Conservation (phyloP, 2,329 filamentous ascomycete genomes). For the Malbranchea cinnamomea region DNA sequence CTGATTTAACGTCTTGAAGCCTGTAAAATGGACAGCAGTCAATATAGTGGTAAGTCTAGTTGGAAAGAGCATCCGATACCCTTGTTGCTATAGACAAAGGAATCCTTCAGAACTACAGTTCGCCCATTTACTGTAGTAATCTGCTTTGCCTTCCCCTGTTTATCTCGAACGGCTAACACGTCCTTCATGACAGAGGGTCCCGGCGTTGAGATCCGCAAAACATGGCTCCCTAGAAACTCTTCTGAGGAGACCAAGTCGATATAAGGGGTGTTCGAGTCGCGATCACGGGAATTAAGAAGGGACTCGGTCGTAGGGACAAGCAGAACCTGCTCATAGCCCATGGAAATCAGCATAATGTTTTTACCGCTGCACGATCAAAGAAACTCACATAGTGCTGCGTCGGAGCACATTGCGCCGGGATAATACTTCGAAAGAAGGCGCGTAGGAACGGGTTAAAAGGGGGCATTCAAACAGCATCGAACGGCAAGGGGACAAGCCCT, state of each 20-base stretch:
- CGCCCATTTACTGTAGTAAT: constrained; percentile 85
- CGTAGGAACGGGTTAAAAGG: constrained; percentile 96
- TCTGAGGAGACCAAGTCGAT: constrained; percentile 74
- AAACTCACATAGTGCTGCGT: constrained; percentile 71
- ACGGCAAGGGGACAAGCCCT: constrained; percentile 19
- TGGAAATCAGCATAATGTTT: constrained; percentile 9
- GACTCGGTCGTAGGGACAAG: constrained; percentile 89
- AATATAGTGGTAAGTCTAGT: too few species aligned
- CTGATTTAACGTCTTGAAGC: constrained; percentile 83
- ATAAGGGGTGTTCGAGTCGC: constrained; percentile 63
- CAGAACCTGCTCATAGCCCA: too few species aligned
- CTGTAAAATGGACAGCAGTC: constrained; percentile 29
- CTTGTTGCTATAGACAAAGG: constrained; percentile 89
- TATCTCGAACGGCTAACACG: constrained; percentile 60
- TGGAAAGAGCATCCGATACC: constrained; percentile 39
- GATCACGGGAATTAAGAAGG: constrained; percentile 73
- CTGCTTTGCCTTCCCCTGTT: constrained; percentile 82
- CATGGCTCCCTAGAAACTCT: constrained; percentile 94
- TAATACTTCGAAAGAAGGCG: constrained; percentile 95
- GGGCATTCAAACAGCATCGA: constrained; percentile 61
- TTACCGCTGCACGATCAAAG: too few species aligned
- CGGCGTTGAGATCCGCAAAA: constrained; percentile 56
- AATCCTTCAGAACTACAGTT: constrained; percentile 88
- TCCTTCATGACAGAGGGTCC: constrained; percentile 36
- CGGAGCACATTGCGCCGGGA: constrained; percentile 80